phyloP scores from a whole-genome alignment of 352 stramenopile genomes.

The Globisporangium cylindrosporum region DNA sequence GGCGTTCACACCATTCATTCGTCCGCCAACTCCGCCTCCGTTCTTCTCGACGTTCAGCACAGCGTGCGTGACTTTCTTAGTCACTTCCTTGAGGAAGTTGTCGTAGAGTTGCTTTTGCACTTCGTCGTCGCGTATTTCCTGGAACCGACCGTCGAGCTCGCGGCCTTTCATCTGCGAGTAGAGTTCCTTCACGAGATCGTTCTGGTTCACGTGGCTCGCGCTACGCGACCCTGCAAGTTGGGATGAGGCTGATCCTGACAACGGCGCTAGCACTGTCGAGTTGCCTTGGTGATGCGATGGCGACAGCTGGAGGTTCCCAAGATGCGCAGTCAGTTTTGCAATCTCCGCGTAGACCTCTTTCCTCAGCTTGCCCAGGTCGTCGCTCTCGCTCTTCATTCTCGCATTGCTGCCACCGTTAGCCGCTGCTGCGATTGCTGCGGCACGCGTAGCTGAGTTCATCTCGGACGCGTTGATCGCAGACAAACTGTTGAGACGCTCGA shows the following conservation, averaged over 20 bases:
- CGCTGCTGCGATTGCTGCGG: background rate
- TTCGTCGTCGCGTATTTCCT: conserved; percentile 33
- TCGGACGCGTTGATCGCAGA: conserved; percentile 25
- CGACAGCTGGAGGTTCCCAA: conserved; percentile 26
- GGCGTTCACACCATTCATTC: background rate
- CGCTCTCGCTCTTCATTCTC: conserved; percentile 7
- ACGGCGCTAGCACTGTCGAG: conserved; percentile 7
- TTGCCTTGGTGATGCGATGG: background rate
- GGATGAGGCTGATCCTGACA: background rate
- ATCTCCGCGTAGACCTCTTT: conserved; percentile 57
- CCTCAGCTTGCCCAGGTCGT: conserved; percentile 47
- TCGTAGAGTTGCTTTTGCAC: conserved; percentile 68
- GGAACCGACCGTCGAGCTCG: conserved; percentile 48
- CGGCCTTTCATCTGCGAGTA: conserved; percentile 56
- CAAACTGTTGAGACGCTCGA: conserved; percentile 49
- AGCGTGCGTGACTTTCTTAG: conserved; percentile 68
- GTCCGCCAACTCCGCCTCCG: conserved; percentile 4
- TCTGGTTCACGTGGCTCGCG: conserved; percentile 22
- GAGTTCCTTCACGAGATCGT: conserved; percentile 51
- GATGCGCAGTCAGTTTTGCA: conserved; percentile 31
- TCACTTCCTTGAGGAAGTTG: conserved; percentile 68
- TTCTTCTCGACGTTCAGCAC: conserved; percentile 51
- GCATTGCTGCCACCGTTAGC: background rate
- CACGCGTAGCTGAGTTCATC: conserved; percentile 4
- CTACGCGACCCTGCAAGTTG: conserved; percentile 13